Evolutionary conservation across 1,284 basidiomycete species (phyloP), one percentile per base, ranked within the genome.

Genomic region (Hortiboletus rubellus): DNA sequence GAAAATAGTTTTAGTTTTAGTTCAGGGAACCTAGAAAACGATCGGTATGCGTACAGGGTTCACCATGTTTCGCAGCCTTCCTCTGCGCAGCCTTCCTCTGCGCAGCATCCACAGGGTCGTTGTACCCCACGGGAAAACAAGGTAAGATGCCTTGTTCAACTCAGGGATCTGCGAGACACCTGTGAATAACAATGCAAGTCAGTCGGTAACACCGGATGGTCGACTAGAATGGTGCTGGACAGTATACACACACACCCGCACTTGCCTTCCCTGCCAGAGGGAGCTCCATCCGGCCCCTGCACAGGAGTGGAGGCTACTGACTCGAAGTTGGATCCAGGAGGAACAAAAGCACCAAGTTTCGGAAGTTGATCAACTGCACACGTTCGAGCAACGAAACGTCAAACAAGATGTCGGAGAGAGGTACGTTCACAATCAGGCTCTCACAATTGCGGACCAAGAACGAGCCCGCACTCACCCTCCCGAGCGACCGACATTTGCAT

Each of bases 111-210:
- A 75, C 67, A 1, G 89, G 89, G 66, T 91, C 89, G 61, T 91
- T 91, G 86, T 66, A 44, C 89, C 89, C 83, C 86, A 91, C 0
- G 71, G 66, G 70, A 86, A 91, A 60, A 91, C 82, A 51, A 85
- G 81, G 75, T 91, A 91, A 0, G 76, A 77, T 2, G 81, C 85
- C 6, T 66, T 63, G 7, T 59, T 18, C 14, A 57, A 58, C 8
- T 68, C 61, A 14, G 72, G 65, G 0, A 66, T 65, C 5, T 41
- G 2, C 15, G 58, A 54, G 17, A 7, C 18, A 40, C 9, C 53
- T 55, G 14, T 4, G n/a, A 22, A 43, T 5, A 31, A 24, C 27
- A 17, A 27, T 5, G 18, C 36, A 5, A 41, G 31, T 24, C 31
- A 15, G 46, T 12, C 10, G 6, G n/a, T 18, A 11, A 10, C 27